Evolutionary conservation across 208 protist genomes (phyloP).

Genomic region (Acanthamoeba healyi): DNA sequence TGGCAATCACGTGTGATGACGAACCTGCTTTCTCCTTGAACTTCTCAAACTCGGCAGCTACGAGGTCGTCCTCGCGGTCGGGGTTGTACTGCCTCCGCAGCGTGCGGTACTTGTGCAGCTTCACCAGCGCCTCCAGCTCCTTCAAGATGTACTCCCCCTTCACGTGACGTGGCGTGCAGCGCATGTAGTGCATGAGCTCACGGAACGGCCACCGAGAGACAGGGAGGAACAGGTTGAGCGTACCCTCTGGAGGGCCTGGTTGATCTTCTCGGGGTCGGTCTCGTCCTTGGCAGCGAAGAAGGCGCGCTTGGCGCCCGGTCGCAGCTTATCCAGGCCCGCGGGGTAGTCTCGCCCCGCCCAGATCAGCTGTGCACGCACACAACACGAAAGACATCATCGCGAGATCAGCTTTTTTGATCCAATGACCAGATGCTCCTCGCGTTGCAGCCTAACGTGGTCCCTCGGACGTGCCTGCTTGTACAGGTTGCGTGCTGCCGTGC

Average conservation of each 20-base stretch:
- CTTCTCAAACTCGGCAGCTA: conserved; percentile 25
- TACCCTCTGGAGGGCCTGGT: conserved; percentile 48
- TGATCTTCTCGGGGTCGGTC: conserved; percentile 45
- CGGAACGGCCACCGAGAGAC: neutral
- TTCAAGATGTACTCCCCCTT: conserved; percentile 70
- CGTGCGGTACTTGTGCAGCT: conserved; percentile 76
- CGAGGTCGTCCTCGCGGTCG: conserved; percentile 24
- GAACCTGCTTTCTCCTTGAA: conserved; percentile 60
- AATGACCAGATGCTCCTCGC: no score
- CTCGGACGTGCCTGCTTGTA: conserved; percentile 74
- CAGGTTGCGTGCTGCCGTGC: conserved; percentile 28
- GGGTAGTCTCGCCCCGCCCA: conserved; percentile 67
- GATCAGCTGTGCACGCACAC: conserved; percentile 48
- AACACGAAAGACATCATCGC: no score
- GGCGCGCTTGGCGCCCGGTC: conserved; percentile 58
- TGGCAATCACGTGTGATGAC: neutral
- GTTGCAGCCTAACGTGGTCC: no score
- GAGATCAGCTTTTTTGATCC: no score
- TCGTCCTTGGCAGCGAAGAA: conserved; percentile 70
- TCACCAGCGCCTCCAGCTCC: conserved; percentile 69
- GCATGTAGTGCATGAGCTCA: no score
- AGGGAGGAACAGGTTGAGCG: neutral
- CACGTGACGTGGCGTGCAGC: neutral
- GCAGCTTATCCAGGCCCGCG: conserved; percentile 37
- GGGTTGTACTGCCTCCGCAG: conserved; percentile 62